Evolutionary conservation across 2,329 filamentous ascomycete species (phyloP).

Genomic region (Dactylellina leptospora): DNA sequence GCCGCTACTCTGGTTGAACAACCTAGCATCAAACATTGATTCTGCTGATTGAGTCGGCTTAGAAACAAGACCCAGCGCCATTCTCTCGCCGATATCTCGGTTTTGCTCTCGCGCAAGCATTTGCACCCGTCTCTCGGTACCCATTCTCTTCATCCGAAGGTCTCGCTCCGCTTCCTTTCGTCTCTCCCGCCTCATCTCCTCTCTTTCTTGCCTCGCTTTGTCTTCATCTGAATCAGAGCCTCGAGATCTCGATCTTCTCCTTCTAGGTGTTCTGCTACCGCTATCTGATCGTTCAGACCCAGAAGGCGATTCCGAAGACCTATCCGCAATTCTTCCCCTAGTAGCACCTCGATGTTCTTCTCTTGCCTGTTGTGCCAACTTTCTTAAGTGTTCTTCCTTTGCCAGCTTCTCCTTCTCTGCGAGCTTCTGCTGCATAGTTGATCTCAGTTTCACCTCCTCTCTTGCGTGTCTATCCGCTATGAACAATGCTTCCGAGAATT

Average conservation of each 20-base stretch:
- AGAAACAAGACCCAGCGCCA: slow-evolving; percentile 83
- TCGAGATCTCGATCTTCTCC: slow-evolving; percentile 51
- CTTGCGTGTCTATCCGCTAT: slow-evolving; percentile 93
- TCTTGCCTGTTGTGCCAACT: slow-evolving; percentile 87
- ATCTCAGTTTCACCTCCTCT: slow-evolving; percentile 91
- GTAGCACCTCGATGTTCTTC: slow-evolving; percentile 72
- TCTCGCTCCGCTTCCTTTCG: slow-evolving; percentile 86
- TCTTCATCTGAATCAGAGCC: slow-evolving; percentile 69
- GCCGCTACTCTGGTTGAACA: slow-evolving; percentile 93
- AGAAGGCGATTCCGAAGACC: slow-evolving; percentile 52
- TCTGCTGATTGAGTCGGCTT: slow-evolving; percentile 93
- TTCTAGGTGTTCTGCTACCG: slow-evolving; percentile 54
- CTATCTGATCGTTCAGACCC: slow-evolving; percentile 48
- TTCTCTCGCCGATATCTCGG: slow-evolving; percentile 95
- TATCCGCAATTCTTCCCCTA: slow-evolving; percentile 62
- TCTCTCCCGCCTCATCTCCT: slow-evolving; percentile 78
- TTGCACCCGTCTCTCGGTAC: slow-evolving; percentile 87
- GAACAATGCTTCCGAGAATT: slow-evolving; percentile 92
- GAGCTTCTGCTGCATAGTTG: slow-evolving; percentile 92
- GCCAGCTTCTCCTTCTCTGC: slow-evolving; percentile 95
- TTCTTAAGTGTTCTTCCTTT: slow-evolving; percentile 90
- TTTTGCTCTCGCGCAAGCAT: slow-evolving; percentile 95
- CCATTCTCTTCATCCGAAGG: slow-evolving; percentile 92
- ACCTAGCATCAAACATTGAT: slow-evolving; percentile 93
- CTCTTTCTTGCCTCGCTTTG: slow-evolving; percentile 76